These are phyloP conservation scores for Graphilbum sp. DNA, from an alignment of 2,329 filamentous ascomycete species.

Conservation along the genomic window DNA sequence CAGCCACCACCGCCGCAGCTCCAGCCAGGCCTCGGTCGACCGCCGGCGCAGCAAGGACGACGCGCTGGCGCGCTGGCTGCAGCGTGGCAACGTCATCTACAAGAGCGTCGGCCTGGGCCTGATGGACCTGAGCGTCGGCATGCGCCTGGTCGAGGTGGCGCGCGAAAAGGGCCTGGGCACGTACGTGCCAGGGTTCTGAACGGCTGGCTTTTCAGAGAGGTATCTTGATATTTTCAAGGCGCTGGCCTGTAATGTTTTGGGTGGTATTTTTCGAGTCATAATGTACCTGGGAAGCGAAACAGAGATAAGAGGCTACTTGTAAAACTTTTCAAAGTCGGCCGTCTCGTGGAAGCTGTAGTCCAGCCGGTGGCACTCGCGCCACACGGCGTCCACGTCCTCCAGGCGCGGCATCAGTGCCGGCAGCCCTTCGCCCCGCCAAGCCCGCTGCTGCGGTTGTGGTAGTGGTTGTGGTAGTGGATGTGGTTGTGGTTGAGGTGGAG, in stretches of 20 bases:
- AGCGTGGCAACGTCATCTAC: slow-evolving; percentile 48
- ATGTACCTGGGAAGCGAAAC: too few relatives aligned
- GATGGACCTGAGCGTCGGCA: slow-evolving; percentile 49
- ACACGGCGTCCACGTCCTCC: neutral
- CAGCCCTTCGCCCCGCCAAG: too few relatives aligned
- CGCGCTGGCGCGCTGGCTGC: slow-evolving; percentile 37
- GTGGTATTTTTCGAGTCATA: too few relatives aligned
- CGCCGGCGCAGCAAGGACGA: slow-evolving; percentile 22
- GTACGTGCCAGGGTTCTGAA: slow-evolving; percentile 36
- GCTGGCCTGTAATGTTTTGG: too few relatives aligned
- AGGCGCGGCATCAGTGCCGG: neutral
- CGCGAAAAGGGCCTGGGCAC: slow-evolving; percentile 36
- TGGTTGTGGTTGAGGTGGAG: too few relatives aligned
- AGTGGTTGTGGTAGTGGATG: too few relatives aligned
- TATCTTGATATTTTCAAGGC: too few relatives aligned
- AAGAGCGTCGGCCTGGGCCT: slow-evolving; percentile 51
- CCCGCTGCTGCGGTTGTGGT: too few relatives aligned
- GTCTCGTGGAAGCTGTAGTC: slow-evolving; percentile 5
- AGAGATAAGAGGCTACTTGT: neutral
- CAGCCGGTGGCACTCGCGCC: slow-evolving; percentile 6
- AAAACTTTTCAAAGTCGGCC: slow-evolving; percentile 3
- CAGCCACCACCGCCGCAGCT: slow-evolving; percentile 12
- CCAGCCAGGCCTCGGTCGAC: slow-evolving; percentile 14
- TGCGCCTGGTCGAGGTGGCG: slow-evolving; percentile 39
- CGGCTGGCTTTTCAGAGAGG: too few relatives aligned